Percentiles rank a stretch among this genome's conserved stretches.
These are phyloP conservation scores for Priceomyces medius DNA, from an alignment of 805 yeast species.

Conservation along the genomic window DNA sequence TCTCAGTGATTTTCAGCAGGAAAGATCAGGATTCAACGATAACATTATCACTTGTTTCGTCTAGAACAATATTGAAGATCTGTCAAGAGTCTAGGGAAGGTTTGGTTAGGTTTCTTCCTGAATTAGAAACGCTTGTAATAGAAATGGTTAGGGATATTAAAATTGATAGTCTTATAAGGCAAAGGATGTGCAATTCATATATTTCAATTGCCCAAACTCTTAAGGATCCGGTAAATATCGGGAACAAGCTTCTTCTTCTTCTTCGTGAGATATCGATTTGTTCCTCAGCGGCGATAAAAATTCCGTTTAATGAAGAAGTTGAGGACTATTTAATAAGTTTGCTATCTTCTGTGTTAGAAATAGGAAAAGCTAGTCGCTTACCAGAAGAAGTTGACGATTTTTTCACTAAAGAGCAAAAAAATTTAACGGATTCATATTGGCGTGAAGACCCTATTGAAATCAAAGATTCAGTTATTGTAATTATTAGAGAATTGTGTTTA, in stretches of 20 bases:
- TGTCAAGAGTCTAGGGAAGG: conserved; percentile 53
- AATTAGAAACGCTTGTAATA: conserved; percentile 46
- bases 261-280: conserved; percentile 25
- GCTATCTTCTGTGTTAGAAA: conserved; percentile 60
- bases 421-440: conserved; percentile 43
- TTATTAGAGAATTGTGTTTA: conserved; percentile 44
- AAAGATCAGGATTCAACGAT: conserved; percentile 16
- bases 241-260: conserved; percentile 19
- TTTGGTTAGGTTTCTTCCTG: conserved; percentile 42
- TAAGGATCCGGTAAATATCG: conserved; percentile 40
- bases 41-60: conserved; percentile 37
- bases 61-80: conserved; percentile 56
- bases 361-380: conserved; percentile 66
- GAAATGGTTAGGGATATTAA: conserved; percentile 44
- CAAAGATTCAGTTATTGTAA: conserved; percentile 40
- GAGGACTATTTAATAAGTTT: conserved; percentile 56
- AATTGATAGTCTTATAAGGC: conserved; percentile 49
- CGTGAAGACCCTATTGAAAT: conserved; percentile 44
- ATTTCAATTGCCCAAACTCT: conserved; percentile 60
- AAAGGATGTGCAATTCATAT: conserved; percentile 60
- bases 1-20: conserved; percentile 35
- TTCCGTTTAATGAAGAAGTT: conserved; percentile 14
- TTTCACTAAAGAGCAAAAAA: conserved; percentile 32
- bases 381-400: conserved; percentile 52
- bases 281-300: conserved; percentile 8